Base-by-base conservation (phyloP, 2,329 filamentous ascomycete species). In the Venturia nashicola region DNA sequence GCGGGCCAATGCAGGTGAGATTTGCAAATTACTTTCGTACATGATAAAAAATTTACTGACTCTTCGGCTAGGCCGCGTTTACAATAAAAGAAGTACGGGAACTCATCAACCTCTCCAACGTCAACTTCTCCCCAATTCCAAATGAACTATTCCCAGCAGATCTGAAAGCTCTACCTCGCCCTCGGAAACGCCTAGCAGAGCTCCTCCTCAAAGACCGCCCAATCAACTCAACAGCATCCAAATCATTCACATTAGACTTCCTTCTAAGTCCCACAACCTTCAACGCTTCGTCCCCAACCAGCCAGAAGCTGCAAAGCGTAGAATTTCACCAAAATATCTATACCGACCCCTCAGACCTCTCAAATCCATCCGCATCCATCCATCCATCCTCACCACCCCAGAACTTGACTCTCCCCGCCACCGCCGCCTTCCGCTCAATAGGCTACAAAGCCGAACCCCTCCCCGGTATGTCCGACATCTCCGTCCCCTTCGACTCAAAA, bases 1-100 rank as follows among this genome's bases (percentile, higher is more conserved):
- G 94, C 71, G 94, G 94, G 0, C 91, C 92, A 1, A 82, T 96
- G 80, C 91, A 96, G 81, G 89, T 87, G 76, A 4, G 51, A 9
- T 3, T 34, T 18, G 23, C n/a, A 6, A 8, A 11, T 9, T 36
- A 6, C 23, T 9, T n/a, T n/a, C n/a, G n/a, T 16, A 57, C 2
- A 14, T 14, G 4, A 14, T 27, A 5, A 1, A 27, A 5, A 20
- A 7, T 11, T 20, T 23, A 40, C 36, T 66, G 34, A 65, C 54
- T 1, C 11, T 20, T 36, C 12, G 14, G 63, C n/a, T 70, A 93
- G 86, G 93, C 91, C 32, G 86, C 94, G 0, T 97, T 96, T 70
- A 97, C 93, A 0, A 96, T 96, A 73, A 97, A 97, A 75, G 94
- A 99, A 77, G 78, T 91, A 18, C 86, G 94, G 43, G 94, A 99